phyloP scores from a whole-genome alignment of 768 basidiomycete genomes.

The Lentinula lateritia region DNA sequence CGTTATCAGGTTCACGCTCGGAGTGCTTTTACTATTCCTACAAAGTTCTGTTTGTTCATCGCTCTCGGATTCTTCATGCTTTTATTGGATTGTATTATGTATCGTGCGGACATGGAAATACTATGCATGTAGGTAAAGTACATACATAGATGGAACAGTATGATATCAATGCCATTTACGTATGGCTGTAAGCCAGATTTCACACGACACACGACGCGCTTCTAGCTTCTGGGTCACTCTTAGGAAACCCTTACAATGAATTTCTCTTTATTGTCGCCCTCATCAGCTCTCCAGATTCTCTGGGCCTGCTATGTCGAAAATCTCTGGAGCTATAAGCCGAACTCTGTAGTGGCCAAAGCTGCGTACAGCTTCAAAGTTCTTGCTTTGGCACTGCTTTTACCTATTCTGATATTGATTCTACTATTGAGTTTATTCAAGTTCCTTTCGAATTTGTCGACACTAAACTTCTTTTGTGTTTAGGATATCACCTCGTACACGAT shows the following conservation, averaged over 20 bases:
- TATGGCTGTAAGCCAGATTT: too few species aligned
- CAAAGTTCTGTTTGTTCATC: conserved; percentile 12
- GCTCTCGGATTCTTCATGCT: conserved; percentile 8
- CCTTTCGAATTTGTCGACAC: conserved; percentile 2
- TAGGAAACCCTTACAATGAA: not conserved
- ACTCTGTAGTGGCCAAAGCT: conserved; percentile 62
- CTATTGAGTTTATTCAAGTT: conserved; percentile 37
- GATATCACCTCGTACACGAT: conserved; percentile 80
- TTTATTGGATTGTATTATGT: conserved; percentile 12
- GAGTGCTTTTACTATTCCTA: conserved; percentile 13
- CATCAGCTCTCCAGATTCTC: conserved; percentile 35
- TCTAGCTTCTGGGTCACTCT: too few species aligned
- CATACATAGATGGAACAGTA: too few species aligned
- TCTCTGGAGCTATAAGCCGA: conserved; percentile 57
- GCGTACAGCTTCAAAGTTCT: conserved; percentile 63
- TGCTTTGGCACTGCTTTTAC: conserved; percentile 58
- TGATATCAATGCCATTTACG: too few species aligned
- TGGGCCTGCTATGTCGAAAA: conserved; percentile 60
- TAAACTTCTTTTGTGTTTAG: conserved; percentile 28
- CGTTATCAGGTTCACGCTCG: conserved; percentile 10
- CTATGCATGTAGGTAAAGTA: not conserved
- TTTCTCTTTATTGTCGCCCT: conserved; percentile 8
- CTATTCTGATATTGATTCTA: conserved; percentile 47
- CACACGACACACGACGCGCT: too few species aligned
- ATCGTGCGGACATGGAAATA: conserved; percentile 3